Percentiles rank a stretch among this genome's conserved stretches.
These are phyloP conservation scores for Talaromyces atroroseus DNA, from an alignment of 2,329 filamentous ascomycete species.

Conservation along the genomic window DNA sequence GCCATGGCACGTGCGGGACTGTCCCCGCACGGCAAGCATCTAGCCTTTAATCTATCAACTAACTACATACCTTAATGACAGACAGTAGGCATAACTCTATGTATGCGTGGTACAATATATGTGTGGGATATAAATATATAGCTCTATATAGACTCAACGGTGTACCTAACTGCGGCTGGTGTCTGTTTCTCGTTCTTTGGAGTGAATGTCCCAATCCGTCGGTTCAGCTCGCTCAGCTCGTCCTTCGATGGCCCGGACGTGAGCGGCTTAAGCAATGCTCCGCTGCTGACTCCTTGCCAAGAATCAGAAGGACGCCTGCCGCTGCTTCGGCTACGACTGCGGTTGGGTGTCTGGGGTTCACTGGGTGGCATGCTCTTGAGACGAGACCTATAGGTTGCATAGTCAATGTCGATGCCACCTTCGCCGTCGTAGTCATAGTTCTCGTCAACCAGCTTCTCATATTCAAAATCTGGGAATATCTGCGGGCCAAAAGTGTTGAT, in stretches of 20 bases:
- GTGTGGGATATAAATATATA: background rate
- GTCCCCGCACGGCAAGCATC: background rate
- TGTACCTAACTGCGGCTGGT: background rate
- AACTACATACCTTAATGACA: too few species aligned
- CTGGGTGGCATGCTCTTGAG: conserved; percentile 24
- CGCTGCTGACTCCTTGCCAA: conserved; percentile 11
- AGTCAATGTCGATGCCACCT: conserved; percentile 14
- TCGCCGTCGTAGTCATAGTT: conserved; percentile 37
- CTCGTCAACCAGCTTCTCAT: conserved; percentile 60
- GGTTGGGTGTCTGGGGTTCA: conserved; percentile 60
- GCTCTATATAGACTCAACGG: background rate
- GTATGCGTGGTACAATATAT: too few species aligned
- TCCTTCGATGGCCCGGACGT: conserved; percentile 13
- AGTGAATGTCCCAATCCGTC: conserved; percentile 12
- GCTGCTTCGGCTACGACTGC: conserved; percentile 63
- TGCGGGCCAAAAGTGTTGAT: conserved; percentile 95
- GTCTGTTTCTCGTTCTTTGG: background rate
- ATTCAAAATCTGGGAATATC: conserved; percentile 90
- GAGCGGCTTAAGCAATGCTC: conserved; percentile 11
- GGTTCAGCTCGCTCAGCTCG: conserved; percentile 11
- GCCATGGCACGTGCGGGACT: conserved; percentile 10
- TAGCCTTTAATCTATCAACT: too few species aligned
- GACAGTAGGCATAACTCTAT: too few species aligned
- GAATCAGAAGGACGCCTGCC: conserved; percentile 7
- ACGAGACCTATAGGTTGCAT: conserved; percentile 16